Base-by-base conservation (phyloP, 106 monocot species). In the Dendrobium huoshanense region DNA sequence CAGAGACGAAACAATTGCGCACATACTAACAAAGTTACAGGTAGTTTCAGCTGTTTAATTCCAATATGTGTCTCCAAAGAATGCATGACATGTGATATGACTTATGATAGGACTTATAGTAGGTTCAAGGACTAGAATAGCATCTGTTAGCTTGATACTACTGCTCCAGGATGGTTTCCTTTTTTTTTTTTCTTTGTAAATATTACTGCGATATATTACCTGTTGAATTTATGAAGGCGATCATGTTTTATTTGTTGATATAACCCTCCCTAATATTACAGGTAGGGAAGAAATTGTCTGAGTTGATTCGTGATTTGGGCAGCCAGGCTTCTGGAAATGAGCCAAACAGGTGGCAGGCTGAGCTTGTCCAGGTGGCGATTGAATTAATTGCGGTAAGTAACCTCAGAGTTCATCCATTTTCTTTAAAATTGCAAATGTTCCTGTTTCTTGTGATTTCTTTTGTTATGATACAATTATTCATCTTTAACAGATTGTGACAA, bases 261-360 rank as follows among this genome's bases (percentile, higher is more conserved):
- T 54, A 73, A 51, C 17, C 45, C 33, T 83, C 2, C 15, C 20
- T 75, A 25, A 73, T 82, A 20, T 41, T 77, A 65, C 78, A 99
- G 95, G 99, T 99, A 0, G 99, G 99, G 20, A 99, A 99, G 85
- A 95, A 91, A 79, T 85, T 99, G 5, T 99, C 99, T 42, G 99
- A 99, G 83, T 89, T 99, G 31, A 99, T 99, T 42, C 89, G 99
- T 44, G 99, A 99, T 78, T 84, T 89, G 7, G 90, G 94, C 43
- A 84, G 84, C 67, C 99, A 92, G 78, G 75, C 91, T 80, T 84
- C 88, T 78, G 91, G 92, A 64, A 72, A 82, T 48, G 99, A 99
- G 58, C 89, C 88, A 73, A 91, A 86, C 4, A 95, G 93, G 83
- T 95, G 99, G 99, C 99, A 95, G 81, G 75, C 83, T 79, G 95